A percentile compares a stretch with the other conserved stretches of the same genome.
phyloP scores from a whole-genome alignment of 2,329 filamentous ascomycete genomes.

The Venturia effusa region DNA sequence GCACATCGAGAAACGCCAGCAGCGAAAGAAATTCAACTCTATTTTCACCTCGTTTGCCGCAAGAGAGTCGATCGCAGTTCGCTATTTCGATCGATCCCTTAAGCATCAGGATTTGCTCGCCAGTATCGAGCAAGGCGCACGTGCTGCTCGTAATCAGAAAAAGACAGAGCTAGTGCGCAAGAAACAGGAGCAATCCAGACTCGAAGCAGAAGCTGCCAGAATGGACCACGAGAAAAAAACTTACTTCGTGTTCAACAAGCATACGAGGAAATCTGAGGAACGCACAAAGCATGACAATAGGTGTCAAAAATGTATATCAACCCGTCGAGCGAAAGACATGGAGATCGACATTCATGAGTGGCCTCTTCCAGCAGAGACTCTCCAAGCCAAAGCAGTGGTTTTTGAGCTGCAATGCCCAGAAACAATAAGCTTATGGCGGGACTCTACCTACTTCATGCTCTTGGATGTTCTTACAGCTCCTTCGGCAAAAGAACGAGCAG shows the following conservation, averaged over 20 bases:
- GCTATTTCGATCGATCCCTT: background rate
- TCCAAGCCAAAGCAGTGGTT: conserved; percentile 32
- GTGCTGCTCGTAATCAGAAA: background rate
- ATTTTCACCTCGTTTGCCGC: background rate
- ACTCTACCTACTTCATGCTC: conserved; percentile 41
- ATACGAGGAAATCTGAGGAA: background rate
- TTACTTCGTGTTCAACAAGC: background rate
- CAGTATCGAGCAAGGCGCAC: background rate
- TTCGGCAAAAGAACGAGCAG: background rate
- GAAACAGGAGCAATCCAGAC: background rate
- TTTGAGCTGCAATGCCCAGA: conserved; percentile 42
- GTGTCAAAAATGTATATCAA: conserved; percentile 36
- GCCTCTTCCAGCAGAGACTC: conserved; percentile 31
- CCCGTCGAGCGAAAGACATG: conserved; percentile 27
- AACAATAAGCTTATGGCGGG: conserved; percentile 38
- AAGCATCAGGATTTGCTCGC: background rate
- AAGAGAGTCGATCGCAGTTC: background rate
- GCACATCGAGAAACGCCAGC: conserved; percentile 34
- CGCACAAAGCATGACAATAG: conserved; percentile 19
- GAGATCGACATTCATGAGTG: conserved; percentile 39
- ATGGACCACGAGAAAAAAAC: background rate
- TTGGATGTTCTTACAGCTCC: background rate
- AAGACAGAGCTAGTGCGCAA: background rate
- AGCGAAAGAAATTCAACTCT: background rate
- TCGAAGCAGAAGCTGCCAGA: background rate